Evolutionary conservation across 108 stramenopile genomes (phyloP), one percentile per base, ranked within the genome.

Genomic region (Discostella stelligeroides): DNA sequence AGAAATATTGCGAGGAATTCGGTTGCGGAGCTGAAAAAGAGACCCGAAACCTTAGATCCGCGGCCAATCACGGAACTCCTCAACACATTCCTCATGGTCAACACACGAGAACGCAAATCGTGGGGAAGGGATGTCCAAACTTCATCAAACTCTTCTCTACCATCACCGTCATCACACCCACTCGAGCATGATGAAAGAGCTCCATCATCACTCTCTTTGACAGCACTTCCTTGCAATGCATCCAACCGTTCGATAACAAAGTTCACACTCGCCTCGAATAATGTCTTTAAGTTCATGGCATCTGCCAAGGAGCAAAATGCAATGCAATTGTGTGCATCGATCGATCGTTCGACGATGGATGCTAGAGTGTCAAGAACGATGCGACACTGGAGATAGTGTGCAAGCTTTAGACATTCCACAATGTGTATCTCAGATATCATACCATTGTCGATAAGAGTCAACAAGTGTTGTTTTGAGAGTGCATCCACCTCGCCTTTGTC

Each of bases 371-470:
- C 82, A 10, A 85, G 69, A 10, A 88, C 51, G 7, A 64, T 42
- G 14, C 76, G 66, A 54, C 86, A 87, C 86, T 93, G 92, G 4
- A 93, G 67, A 57, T 81, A 93, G 45, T 89, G 85, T 13, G 92
- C 84, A 51, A 93, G 60, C 54, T 73, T 84, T 51, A 86, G 84
- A 48, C 84, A 84, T 56, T 90, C 88, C 12, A 90, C 70, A 24
- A 92, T 70, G 18, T 62, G 47, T 8, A 80, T 11, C 34, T 60
- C 79, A 8, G 67, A 39, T 11, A 79, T 77, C 48, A 54, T 69
- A 1, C 65, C 63, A 1, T 50, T 54, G 34, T 51, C 29, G 45
- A 79, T 72, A 11, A 79, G 70, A 54, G 64, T 38, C 4, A 61
- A 30, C 13, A 66, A 51, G 47, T 62, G 60, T 38, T 66, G 23